Evolutionary conservation across 2,329 filamentous ascomycete species (phyloP).

Genomic region (Aspergillus eucalypticola): DNA sequence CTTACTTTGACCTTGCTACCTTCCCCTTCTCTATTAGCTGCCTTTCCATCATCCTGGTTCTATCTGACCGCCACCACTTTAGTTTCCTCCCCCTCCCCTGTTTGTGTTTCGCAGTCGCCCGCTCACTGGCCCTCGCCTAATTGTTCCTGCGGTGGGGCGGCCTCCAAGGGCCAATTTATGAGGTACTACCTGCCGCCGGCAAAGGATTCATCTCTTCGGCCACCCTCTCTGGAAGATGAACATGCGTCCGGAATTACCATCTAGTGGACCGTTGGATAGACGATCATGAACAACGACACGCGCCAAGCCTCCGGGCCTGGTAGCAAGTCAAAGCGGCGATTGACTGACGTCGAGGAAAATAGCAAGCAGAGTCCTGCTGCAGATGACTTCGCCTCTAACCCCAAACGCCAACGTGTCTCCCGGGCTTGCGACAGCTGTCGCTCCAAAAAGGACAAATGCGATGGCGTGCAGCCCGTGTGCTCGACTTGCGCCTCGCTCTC

Average conservation of each 20-base stretch:
- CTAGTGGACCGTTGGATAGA: conserved; percentile 28
- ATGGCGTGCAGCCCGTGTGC: conserved; percentile 67
- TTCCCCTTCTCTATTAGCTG: background rate
- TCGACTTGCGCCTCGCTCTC: conserved; percentile 65
- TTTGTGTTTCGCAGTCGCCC: background rate
- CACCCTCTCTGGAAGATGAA: conserved; percentile 27
- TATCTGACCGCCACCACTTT: background rate
- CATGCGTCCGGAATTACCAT: conserved; percentile 27
- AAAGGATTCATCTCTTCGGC: conserved; percentile 31
- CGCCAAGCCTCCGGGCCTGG: conserved; percentile 33
- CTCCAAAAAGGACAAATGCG: conserved; percentile 69
- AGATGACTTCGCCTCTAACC: conserved; percentile 34
- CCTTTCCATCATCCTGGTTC: background rate
- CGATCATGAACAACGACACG: conserved; percentile 36
- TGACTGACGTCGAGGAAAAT: conserved; percentile 33
- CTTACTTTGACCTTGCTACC: background rate
- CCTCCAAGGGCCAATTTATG: conserved; percentile 3
- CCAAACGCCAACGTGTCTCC: conserved; percentile 66
- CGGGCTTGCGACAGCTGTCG: conserved; percentile 70
- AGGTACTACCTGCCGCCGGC: conserved; percentile 26
- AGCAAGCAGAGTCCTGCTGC: conserved; percentile 26
- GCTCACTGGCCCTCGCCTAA: background rate
- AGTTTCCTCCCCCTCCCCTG: background rate
- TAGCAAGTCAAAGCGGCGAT: conserved; percentile 35
- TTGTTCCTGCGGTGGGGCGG: conserved; percentile 10